phyloP scores from a whole-genome alignment of 2,329 filamentous ascomycete species.

The Hypoxylon rubiginosum region DNA sequence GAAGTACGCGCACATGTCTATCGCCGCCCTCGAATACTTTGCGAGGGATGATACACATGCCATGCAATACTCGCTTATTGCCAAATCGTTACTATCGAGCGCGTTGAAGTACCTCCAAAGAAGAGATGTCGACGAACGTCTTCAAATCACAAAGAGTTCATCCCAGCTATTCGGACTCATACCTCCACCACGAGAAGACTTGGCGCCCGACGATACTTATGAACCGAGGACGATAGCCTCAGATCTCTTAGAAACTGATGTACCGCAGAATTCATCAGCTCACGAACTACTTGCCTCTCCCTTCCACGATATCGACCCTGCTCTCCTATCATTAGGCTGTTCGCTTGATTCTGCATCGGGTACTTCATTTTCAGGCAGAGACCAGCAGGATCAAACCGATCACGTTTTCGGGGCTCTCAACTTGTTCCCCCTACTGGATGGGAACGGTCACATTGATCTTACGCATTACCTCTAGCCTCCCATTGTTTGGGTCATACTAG shows the following conservation, averaged over 20 bases:
- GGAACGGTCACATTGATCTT: constrained; percentile 66
- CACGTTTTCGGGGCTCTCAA: constrained; percentile 61
- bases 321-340: constrained; percentile 43
- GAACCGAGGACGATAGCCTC: not conserved
- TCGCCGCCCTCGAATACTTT: constrained; percentile 64
- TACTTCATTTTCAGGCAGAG: constrained; percentile 52
- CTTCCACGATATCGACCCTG: constrained; percentile 43
- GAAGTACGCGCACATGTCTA: constrained; percentile 63
- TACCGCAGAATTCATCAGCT: constrained; percentile 8
- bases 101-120: constrained; percentile 63
- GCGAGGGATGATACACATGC: constrained; percentile 64
- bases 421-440: constrained; percentile 65
- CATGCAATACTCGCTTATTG: constrained; percentile 66
- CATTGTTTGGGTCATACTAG: not conserved
- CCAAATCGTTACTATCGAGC: constrained; percentile 62
- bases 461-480: constrained; percentile 49
- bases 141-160: constrained; percentile 63
- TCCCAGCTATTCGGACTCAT: constrained; percentile 66
- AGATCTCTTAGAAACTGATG: not conserved
- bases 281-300: constrained; percentile 22
- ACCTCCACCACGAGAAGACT: constrained; percentile 43
- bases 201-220: not conserved
- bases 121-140: constrained; percentile 61
- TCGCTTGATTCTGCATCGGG: constrained; percentile 40
- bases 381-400: constrained; percentile 57